These are phyloP conservation scores for Penicillium riverlandense DNA, from an alignment of 495 filamentous ascomycete genomes.

Conservation along the genomic window DNA sequence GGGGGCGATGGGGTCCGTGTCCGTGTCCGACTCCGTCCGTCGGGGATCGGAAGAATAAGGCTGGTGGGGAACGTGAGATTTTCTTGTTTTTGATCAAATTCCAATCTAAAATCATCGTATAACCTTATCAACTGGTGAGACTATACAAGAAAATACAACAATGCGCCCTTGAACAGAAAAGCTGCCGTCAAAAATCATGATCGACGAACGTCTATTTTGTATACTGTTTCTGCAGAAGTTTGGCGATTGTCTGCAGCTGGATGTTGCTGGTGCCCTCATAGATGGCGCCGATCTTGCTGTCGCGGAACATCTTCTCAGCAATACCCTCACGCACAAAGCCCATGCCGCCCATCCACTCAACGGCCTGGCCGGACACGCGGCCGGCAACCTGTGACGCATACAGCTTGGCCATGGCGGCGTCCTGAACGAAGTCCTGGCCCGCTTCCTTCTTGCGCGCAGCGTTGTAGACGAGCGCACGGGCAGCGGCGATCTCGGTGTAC, in stretches of 20 bases:
- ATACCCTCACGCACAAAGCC: conserved; percentile 91
- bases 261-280: conserved; percentile 91
- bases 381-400: conserved; percentile 91
- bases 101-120: too few relatives aligned
- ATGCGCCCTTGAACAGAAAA: not conserved
- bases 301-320: conserved; percentile 96
- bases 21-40: too few relatives aligned
- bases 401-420: conserved; percentile 98
- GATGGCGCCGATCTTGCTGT: conserved; percentile 98
- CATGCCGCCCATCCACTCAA: conserved; percentile 99
- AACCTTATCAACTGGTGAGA: too few relatives aligned
- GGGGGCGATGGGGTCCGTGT: too few relatives aligned
- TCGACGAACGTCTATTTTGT: conserved; percentile 30
- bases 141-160: not conserved
- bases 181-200: not conserved
- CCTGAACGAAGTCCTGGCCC: conserved; percentile 86
- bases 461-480: conserved; percentile 90
- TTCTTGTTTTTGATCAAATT: too few relatives aligned
- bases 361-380: conserved; percentile 72
- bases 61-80: too few relatives aligned
- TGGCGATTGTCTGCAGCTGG: conserved; percentile 90
- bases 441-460: conserved; percentile 97
- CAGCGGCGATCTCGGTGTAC: conserved; percentile 87
- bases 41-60: too few relatives aligned
- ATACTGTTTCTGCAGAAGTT: conserved; percentile 86